These are phyloP conservation scores for Penicillium bialowiezense DNA, from an alignment of 495 filamentous ascomycete genomes.

Conservation along the genomic window DNA sequence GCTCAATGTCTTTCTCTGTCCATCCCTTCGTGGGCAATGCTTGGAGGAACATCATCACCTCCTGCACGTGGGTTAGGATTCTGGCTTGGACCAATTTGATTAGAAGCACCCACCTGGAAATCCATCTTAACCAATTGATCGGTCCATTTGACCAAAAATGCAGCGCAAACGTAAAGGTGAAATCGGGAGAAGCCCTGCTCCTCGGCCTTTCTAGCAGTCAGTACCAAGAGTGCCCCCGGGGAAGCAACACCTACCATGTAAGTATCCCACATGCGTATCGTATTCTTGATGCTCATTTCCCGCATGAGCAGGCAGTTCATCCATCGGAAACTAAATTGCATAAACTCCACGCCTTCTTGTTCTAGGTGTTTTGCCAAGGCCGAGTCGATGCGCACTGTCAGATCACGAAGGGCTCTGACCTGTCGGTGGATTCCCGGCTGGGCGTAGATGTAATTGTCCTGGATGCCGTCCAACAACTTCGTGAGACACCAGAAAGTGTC, in stretches of 20 bases:
- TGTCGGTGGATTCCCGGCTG: constrained; percentile 96
- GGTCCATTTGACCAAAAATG: constrained; percentile 98
- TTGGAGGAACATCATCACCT: constrained; percentile 99
- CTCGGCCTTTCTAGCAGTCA: constrained; percentile 66
- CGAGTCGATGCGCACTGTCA: constrained; percentile 85
- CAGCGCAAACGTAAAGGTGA: constrained; percentile 96
- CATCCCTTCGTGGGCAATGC: constrained; percentile 89
- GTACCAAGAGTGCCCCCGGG: constrained; percentile 2
- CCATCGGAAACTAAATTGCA: constrained; percentile 98
- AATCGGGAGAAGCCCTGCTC: constrained; percentile 98
- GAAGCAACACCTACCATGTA: constrained; percentile 69
- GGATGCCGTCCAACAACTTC: constrained; percentile 93
- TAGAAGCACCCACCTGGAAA: constrained; percentile 56
- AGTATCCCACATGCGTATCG: constrained; percentile 99
- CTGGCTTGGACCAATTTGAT: background rate
- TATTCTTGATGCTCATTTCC: constrained; percentile 92
- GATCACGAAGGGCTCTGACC: constrained; percentile 80
- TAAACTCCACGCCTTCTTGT: constrained; percentile 90
- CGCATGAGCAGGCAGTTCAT: constrained; percentile 99
- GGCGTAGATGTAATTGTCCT: constrained; percentile 97
- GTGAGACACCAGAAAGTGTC: constrained; percentile 98
- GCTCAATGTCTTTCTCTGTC: constrained; percentile 97
- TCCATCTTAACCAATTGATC: constrained; percentile 95
- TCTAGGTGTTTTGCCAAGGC: constrained; percentile 84
- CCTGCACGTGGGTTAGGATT: constrained; percentile 46